Percentiles rank a stretch among this genome's conserved stretches.
These are phyloP conservation scores for Amanita jacksonii DNA, from an alignment of 768 basidiomycete species.

Conservation along the genomic window DNA sequence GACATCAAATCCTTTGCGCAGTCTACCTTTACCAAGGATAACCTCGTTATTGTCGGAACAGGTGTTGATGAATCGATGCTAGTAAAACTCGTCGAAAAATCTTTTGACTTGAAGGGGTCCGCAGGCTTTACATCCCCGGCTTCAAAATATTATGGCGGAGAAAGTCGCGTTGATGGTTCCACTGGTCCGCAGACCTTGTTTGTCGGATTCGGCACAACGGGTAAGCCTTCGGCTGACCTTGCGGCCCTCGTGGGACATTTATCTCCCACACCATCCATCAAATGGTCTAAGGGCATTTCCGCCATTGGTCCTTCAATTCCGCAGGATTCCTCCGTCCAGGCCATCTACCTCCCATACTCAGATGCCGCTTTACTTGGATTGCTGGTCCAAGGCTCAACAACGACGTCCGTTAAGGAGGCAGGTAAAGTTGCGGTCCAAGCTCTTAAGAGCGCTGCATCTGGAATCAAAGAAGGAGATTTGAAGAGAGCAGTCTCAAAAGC, in stretches of 20 bases:
- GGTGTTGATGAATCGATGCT: constrained; percentile 73
- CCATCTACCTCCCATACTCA: constrained; percentile 81
- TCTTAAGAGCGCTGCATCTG: constrained; percentile 53
- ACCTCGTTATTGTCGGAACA: constrained; percentile 81
- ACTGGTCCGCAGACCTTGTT: constrained; percentile 68
- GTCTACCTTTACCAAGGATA: constrained; percentile 64
- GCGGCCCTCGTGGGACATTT: constrained; percentile 75
- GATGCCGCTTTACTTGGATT: constrained; percentile 87
- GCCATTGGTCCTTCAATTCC: constrained; percentile 55
- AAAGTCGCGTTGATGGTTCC: constrained; percentile 62
- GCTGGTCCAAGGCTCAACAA: constrained; percentile 60
- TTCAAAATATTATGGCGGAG: constrained; percentile 68
- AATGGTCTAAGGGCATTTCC: constrained; percentile 75
- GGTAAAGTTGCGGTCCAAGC: constrained; percentile 60
- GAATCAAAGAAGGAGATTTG: constrained; percentile 57
- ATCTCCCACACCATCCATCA: constrained; percentile 70
- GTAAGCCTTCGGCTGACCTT: constrained; percentile 56
- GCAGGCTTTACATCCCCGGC: constrained; percentile 26
- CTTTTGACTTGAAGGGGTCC: constrained; percentile 40
- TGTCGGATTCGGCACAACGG: constrained; percentile 77
- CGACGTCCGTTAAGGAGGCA: constrained; percentile 55
- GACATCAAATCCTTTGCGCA: constrained; percentile 71
- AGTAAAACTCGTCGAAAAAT: constrained; percentile 58
- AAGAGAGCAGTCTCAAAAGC: constrained; percentile 82
- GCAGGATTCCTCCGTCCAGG: constrained; percentile 51